A percentile compares a stretch with the other conserved stretches of the same genome.
These are phyloP conservation scores for Dalbergia oliveri DNA, from an alignment of 306 rosid genomes.

Conservation along the genomic window DNA sequence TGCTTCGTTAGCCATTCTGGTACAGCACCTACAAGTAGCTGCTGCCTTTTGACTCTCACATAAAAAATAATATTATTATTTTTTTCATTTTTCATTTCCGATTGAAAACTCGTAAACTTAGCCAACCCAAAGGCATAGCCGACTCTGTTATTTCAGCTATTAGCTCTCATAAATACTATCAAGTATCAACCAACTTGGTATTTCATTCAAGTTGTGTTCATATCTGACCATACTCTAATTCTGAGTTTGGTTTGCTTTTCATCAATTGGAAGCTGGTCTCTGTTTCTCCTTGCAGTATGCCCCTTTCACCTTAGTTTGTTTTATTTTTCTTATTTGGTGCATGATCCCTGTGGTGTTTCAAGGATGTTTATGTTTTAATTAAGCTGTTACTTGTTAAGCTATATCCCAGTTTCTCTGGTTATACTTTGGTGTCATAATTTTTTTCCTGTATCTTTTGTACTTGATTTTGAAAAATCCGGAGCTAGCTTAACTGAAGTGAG, in stretches of 20 bases:
- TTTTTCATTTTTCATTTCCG: neutral
- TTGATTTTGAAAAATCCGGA: neutral
- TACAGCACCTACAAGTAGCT: slow-evolving; percentile 9
- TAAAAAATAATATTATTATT: no score
- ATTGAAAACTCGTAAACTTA: slow-evolving; percentile 14
- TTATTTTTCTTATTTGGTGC: neutral
- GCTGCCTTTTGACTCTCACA: neutral
- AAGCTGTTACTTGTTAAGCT: neutral
- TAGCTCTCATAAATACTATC: neutral
- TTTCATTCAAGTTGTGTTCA: slow-evolving; percentile 3
- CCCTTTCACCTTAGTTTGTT: neutral
- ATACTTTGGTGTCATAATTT: neutral
- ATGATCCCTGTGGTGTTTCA: neutral
- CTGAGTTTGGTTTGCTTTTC: slow-evolving; percentile 36
- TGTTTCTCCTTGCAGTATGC: slow-evolving; percentile 35
- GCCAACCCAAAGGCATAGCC: slow-evolving; percentile 39
- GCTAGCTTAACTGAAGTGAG: neutral
- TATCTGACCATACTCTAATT: slow-evolving; percentile 19
- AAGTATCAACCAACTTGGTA: neutral
- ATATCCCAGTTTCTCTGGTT: neutral
- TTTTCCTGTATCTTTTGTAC: neutral
- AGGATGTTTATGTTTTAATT: neutral
- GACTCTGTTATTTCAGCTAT: slow-evolving; percentile 39
- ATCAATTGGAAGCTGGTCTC: slow-evolving; percentile 41
- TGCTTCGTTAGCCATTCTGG: neutral